A percentile compares a stretch with the other conserved stretches of the same genome.
Conservation (phyloP, 495 filamentous ascomycete species). For the Trichoderma virens region DNA sequence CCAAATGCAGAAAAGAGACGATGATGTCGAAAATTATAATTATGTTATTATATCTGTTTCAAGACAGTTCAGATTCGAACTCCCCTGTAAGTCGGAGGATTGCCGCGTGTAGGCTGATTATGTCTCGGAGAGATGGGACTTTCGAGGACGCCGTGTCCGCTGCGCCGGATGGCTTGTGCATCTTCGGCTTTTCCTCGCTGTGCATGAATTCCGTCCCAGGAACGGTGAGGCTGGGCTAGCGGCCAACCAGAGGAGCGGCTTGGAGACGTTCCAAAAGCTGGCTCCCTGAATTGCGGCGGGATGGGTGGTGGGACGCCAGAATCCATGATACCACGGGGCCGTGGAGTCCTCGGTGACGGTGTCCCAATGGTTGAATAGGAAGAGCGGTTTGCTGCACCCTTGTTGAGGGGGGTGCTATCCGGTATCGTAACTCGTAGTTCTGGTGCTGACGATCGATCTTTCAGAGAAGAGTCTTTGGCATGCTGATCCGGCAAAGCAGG, state of each 20-base stretch:
- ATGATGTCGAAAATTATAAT: no score
- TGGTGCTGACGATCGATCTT: not conserved
- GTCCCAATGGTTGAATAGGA: not conserved
- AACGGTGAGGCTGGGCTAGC: not conserved
- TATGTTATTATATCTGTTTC: no score
- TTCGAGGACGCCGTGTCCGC: not conserved
- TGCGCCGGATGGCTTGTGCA: not conserved
- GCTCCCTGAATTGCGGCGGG: not conserved
- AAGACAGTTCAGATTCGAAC: not conserved
- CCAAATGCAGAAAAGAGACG: no score
- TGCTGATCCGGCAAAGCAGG: not conserved
- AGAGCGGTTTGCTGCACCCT: not conserved
- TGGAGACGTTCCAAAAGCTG: not conserved
- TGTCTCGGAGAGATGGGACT: conserved; percentile 2
- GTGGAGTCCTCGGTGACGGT: not conserved
- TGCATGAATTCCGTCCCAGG: not conserved
- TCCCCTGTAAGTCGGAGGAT: not conserved
- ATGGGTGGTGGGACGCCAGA: not conserved
- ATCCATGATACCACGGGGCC: not conserved
- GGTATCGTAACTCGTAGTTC: conserved; percentile 1
- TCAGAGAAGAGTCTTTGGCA: not conserved
- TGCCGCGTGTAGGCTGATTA: not conserved
- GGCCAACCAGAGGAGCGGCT: not conserved
- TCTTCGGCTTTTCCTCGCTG: not conserved
- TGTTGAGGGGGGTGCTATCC: not conserved